Evolutionary conservation across 768 basidiomycete species (phyloP), one percentile per base, ranked within the genome.

Genomic region (Lactarius deliciosus): DNA sequence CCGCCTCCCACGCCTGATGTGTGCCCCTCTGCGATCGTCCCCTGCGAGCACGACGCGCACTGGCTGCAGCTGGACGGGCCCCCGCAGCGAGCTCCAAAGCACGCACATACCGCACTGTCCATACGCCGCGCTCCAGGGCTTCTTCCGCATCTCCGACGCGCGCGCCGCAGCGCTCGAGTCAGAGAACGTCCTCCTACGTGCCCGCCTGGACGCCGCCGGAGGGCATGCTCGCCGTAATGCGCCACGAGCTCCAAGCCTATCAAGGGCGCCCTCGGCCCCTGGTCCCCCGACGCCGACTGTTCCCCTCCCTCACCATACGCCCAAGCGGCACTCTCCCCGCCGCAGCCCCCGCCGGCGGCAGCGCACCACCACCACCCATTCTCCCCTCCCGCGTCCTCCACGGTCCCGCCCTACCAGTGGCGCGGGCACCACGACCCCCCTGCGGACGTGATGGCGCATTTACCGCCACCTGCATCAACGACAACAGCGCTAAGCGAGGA

Each of bases 141-240:
- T 88, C 74, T 81, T 89, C 62, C 67, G 79, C 3, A 66, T 83
- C 40, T 78, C 83, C 68, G 71, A 73, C 6, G 53, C 64, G 5
- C 59, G 66, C 16, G 75, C 74, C 47, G 65, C 76, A 50, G 79
- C 77, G 59, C 77, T 92, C 4, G 78, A 79, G 45, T 81, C 85
- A 63, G 90, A 94, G 73, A 94, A 94, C 72, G 76, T 81, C 20
- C 64, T 85, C 10, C 80, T 94, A 20, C 83, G 85, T 32, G 80
- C 82, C 68, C 81, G 82, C 38, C 77, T 91, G 10, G 82, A 85
- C 15, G 79, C 80, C 0, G 76, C 91, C 25, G 90, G 90, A 92
- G 72, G 81, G 80, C 18, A 75, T 81, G 2, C 73, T 89, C 28
- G 80, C 82, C 36, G 74, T 75, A 5, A 77, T 86, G 72, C 80